Evolutionary conservation across 176 grass and related monocot genomes (phyloP), one percentile per base, ranked within the genome.

Genomic region (Aegilops umbellulata): DNA sequence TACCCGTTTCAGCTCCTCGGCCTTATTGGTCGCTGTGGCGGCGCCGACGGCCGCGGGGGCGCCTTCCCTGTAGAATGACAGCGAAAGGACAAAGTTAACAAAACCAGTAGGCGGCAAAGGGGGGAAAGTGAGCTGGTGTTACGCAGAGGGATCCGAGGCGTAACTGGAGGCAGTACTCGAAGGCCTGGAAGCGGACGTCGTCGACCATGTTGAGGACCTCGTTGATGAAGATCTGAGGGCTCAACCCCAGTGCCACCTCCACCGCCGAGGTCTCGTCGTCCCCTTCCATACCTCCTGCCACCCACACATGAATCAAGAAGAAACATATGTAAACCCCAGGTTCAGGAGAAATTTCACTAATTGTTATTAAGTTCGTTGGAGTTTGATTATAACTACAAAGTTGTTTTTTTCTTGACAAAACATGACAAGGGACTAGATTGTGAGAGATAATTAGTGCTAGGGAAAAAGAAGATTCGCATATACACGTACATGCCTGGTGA

Each of bases 101-200:
- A 57, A 44, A 55, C 61, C 3, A 60, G n/a, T 12, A 44, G 31
- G 29, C n/a, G 3, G 16, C 10, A 8, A 58, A 31, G 47, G 14
- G 53, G 10, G 7, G 14, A 42, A 65, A n/a, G 35, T 19, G 74
- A 49, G 23, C 15, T 5, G 53, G 60, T 53, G 27, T 6, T n/a
- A 26, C 4, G 4, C 10, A 22, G 14, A 65, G 44, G 17, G 85
- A 11, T 64, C 3, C 5, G 63, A 69, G 39, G 74, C 82, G 2
- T 89, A 83, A 90, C 88, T 82, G 85, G 81, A 75, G 67, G 81
- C 81, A 80, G 61, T 55, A 85, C 26, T 85, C 81, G 68, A 91
- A 81, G 86, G 58, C 86, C 14, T 69, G 41, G 32, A 19, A 8
- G 61, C 67, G 26, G 71, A 84, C 3, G 10, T 85, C 76, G 46